These are phyloP conservation scores for Carallia pectinifolia DNA, from an alignment of 345 rosid species.

Conservation along the genomic window DNA sequence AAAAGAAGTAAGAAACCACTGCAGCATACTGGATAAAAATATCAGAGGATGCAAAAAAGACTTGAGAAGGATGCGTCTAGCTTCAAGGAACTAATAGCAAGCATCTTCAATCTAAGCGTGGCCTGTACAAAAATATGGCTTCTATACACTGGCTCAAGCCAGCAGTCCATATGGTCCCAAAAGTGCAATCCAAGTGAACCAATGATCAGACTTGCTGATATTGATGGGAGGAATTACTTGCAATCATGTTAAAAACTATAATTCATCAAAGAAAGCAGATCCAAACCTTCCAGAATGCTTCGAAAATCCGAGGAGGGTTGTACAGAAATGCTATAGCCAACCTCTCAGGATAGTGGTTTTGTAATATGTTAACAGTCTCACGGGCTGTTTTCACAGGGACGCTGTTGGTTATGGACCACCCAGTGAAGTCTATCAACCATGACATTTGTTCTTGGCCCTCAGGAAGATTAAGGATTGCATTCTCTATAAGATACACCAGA, in stretches of 20 bases:
- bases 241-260: not conserved
- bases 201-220: not conserved
- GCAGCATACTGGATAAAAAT: too few relatives aligned
- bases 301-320: conserved; percentile 91
- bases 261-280: not conserved
- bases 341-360: conserved; percentile 94
- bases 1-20: too few relatives aligned
- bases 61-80: not conserved
- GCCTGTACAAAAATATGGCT: too few relatives aligned
- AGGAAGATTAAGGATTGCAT: conserved; percentile 82
- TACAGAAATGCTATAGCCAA: conserved; percentile 84
- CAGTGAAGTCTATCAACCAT: conserved; percentile 93
- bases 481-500: conserved; percentile 84
- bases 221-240: not conserved
- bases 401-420: conserved; percentile 66
- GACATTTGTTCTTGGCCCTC: conserved; percentile 92
- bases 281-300: conserved; percentile 96
- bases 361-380: conserved; percentile 66
- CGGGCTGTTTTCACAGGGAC: conserved; percentile 82
- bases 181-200: not conserved
- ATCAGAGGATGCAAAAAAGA: too few relatives aligned
- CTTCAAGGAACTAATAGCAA: not conserved
- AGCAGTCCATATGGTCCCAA: not conserved
- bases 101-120: not conserved
- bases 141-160: not conserved